Base-by-base conservation (phyloP, 2,329 filamentous ascomycete species). In the Neonectria neomacrospora region DNA sequence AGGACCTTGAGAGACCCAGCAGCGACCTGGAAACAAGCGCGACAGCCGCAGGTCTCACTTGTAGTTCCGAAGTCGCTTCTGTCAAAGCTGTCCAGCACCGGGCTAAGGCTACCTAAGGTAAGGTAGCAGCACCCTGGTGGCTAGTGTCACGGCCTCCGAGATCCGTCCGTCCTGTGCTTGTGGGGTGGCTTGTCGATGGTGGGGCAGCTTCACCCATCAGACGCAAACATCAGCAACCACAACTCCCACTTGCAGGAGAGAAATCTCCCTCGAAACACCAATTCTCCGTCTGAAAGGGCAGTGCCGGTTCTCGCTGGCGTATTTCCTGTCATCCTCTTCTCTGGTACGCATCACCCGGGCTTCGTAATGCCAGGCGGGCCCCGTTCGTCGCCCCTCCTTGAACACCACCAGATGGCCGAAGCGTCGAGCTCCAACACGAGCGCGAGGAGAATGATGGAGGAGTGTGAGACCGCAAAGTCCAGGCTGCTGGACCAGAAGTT, bases 401-500 rank as follows among this genome's bases (percentile, higher is more conserved):
- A 69, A 48, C 67, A 73, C 44, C 67, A 72, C 42, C 68, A 68
- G 50, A 67, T 68, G 55, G 61, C 68, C 53, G 71, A 72, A 50
- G 54, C 69, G n/a, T 53, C 62, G 3, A 53, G 50, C 45, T 63
- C 64, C 63, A 70, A 71, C 48, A 65, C 64, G 68, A 73, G 75
- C 54, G 74, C 75, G 14, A 78, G 77, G 67, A 79, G 81, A 71
- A 74, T 75, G 56, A 79, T 73, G 48, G 83, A 86, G 8, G 84
- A 86, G 47, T 75, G 73, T 41, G 80, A 84, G 5, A 56, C 65
- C 5, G 70, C 74, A 10, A 80, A 77, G 45, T 60, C 75, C 2
- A 80, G 73, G 20, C 77, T 87, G 1, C 61, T 74, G 1, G 83
- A 86, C 64, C 77, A 79, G 45, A 77, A 78, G 10, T 86, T 86